These are phyloP conservation scores for Cladosporium sp. DNA, from an alignment of 2,329 filamentous ascomycete genomes.

Conservation along the genomic window DNA sequence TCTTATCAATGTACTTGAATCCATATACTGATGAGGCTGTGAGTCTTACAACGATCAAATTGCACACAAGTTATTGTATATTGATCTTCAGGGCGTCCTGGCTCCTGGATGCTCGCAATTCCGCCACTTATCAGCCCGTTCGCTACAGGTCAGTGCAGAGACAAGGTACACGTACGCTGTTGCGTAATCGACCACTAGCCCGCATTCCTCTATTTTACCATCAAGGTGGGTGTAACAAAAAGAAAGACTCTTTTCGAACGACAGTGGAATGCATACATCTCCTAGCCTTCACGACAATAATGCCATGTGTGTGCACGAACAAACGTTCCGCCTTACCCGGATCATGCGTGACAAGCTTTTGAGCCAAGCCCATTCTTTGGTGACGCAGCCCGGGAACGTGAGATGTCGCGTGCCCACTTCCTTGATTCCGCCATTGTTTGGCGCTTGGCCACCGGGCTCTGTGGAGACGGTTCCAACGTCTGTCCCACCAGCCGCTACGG, in stretches of 20 bases:
- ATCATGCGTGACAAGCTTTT: background rate
- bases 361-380: background rate
- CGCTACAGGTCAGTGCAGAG: background rate
- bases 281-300: background rate
- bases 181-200: background rate
- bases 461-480: conserved; percentile 11
- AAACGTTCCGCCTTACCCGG: conserved; percentile 8
- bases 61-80: background rate
- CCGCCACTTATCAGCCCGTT: background rate
- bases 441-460: conserved; percentile 1
- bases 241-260: background rate
- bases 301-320: background rate
- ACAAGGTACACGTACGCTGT: background rate
- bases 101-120: background rate
- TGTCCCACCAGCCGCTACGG: background rate
- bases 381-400: background rate
- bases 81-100: background rate
- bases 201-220: background rate
- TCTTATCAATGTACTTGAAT: background rate
- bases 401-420: conserved; percentile 10
- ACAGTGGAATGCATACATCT: background rate
- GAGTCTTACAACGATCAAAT: background rate
- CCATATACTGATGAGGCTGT: background rate
- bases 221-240: background rate
- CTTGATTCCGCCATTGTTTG: conserved; percentile 8